Evolutionary conservation across 192 early-diverging fungal genomes (phyloP).

Genomic region (Backusella tuberculispora): DNA sequence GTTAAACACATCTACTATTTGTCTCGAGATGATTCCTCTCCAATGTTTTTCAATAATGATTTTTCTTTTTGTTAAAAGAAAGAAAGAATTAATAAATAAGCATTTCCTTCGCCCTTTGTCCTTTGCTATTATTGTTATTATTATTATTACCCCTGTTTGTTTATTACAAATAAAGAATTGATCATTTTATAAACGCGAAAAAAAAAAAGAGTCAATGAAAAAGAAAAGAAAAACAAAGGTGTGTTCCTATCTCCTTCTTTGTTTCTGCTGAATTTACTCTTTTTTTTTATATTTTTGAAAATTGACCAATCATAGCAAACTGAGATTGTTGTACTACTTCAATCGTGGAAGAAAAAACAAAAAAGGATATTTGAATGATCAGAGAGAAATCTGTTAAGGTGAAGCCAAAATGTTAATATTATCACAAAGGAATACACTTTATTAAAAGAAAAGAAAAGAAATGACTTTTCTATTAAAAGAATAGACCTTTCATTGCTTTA

Average conservation of each 20-base stretch:
- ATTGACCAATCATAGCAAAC: neutral
- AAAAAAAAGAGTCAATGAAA: neutral
- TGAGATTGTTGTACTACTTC: neutral
- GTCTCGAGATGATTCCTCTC: slow-evolving; percentile 65
- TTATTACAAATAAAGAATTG: slow-evolving; percentile 74
- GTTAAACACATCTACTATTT: slow-evolving; percentile 65
- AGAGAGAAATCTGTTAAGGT: no score
- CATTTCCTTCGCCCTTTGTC: neutral
- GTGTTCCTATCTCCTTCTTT: neutral
- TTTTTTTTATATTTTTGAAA: neutral
- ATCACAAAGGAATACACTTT: neutral
- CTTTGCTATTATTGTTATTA: neutral
- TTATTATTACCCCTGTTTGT: slow-evolving; percentile 56
- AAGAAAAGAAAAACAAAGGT: neutral
- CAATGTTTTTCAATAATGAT: slow-evolving; percentile 91
- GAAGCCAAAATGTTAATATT: neutral
- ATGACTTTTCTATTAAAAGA: neutral
- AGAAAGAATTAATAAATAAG: slow-evolving; percentile 18
- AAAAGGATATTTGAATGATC: neutral
- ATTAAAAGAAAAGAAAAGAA: neutral
- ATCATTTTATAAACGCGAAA: slow-evolving; percentile 44
- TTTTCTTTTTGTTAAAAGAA: slow-evolving; percentile 53
- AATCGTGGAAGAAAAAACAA: slow-evolving; percentile 4
- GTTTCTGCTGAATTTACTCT: slow-evolving; percentile 8
- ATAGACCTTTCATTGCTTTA: neutral